Evolutionary conservation across 192 early-diverging fungal genomes (phyloP).

Genomic region (Pilaira anomala): DNA sequence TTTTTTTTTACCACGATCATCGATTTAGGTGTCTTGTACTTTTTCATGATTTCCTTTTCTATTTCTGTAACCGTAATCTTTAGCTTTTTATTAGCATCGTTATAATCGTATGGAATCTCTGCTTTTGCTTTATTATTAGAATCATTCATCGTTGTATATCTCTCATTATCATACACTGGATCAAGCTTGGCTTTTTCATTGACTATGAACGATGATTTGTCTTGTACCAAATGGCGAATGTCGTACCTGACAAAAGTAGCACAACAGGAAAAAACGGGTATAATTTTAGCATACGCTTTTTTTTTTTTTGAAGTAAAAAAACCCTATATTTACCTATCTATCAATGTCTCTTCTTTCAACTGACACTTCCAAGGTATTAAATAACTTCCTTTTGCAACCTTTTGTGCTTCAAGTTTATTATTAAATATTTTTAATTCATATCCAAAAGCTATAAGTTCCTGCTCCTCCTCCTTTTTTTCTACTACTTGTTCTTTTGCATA

Average conservation of each 20-base stretch:
- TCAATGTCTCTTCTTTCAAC: conserved; percentile 11
- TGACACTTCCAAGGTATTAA: conserved; percentile 46
- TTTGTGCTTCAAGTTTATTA: conserved; percentile 36
- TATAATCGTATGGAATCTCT: not conserved
- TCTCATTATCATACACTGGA: conserved; percentile 42
- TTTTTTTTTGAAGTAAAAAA: no score
- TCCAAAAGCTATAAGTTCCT: conserved; percentile 49
- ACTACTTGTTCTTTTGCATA: conserved; percentile 1
- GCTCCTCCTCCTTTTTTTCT: no score
- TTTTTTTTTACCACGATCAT: conserved; percentile 40
- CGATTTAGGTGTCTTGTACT: conserved; percentile 49
- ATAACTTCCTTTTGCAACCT: conserved; percentile 36
- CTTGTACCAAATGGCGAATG: conserved; percentile 56
- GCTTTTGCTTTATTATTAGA: not conserved
- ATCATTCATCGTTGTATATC: conserved; percentile 39
- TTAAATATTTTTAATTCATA: conserved; percentile 47
- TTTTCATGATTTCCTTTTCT: conserved; percentile 29
- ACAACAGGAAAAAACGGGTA: not conserved
- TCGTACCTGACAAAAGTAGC: conserved; percentile 50
- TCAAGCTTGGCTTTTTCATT: conserved; percentile 26
- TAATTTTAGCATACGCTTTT: no score
- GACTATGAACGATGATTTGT: conserved; percentile 15
- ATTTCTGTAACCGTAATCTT: conserved; percentile 18
- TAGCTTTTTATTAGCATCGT: conserved; percentile 16
- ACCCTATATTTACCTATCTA: conserved; percentile 59